A percentile compares a stretch with the other conserved stretches of the same genome.
Evolutionary conservation across 1,284 basidiomycete species (phyloP).

Genomic region (Cryptococcus floricola): DNA sequence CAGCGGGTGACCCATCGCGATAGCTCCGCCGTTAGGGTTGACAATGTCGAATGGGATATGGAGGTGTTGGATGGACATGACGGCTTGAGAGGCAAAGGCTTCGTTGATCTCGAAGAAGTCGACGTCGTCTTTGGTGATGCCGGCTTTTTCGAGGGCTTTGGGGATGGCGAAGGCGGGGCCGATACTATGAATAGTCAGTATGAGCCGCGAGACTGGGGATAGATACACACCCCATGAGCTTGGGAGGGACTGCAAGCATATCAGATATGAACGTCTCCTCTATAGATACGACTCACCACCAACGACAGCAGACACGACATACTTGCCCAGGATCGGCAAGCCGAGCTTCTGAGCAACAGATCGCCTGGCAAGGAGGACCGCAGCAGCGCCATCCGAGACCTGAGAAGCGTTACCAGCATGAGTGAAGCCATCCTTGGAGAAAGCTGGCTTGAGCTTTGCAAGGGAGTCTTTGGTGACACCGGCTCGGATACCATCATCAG

Average conservation of each 20-base stretch:
- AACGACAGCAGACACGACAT: constrained; percentile 68
- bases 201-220: background rate
- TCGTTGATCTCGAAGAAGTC: constrained; percentile 88
- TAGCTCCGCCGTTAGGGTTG: constrained; percentile 86
- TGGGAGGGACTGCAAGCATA: constrained; percentile 59
- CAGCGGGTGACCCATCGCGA: constrained; percentile 67
- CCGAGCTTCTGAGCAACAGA: constrained; percentile 83
- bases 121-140: constrained; percentile 69
- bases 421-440: constrained; percentile 80
- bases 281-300: constrained; percentile 53
- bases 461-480: constrained; percentile 86
- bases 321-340: constrained; percentile 90
- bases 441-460: constrained; percentile 89
- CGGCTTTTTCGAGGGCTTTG: constrained; percentile 68
- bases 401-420: constrained; percentile 92
- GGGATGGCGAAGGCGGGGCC: constrained; percentile 91
- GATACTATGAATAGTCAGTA: constrained; percentile 51
- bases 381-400: constrained; percentile 95
- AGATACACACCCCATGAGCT: constrained; percentile 67
- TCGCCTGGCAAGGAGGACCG: constrained; percentile 82
- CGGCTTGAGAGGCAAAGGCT: constrained; percentile 82
- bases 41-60: constrained; percentile 72
- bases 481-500: constrained; percentile 87
- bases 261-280: background rate
- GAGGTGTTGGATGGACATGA: constrained; percentile 73